Base-by-base conservation (phyloP, 768 basidiomycete species). In the Tylopilus sp. region DNA sequence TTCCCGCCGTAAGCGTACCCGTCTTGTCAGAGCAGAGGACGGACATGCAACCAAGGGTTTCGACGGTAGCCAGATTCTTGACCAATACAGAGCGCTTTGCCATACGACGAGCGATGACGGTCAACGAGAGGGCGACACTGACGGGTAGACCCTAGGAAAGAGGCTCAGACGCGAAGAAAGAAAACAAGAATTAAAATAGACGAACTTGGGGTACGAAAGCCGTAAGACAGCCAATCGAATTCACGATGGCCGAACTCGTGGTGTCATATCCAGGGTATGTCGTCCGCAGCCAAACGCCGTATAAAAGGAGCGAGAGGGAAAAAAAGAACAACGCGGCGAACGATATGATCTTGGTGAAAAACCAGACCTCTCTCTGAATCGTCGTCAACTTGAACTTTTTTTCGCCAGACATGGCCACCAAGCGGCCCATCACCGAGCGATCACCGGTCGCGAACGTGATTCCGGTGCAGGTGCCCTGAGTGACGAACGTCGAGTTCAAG, bases 11-110 rank as follows among this genome's bases (percentile, higher is more conserved):
- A 25, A 82, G 68, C 1, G 76, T 79, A 24, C 77, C 77, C 3
- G 77, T 76, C 60, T 82, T 82, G 68, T 82, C 81, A 9, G 77
- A 77, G 61, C 78, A 79, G 16, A 82, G 54, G 38, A 79, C 74
- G 8, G 76, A 74, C 65, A 82, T 78, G 26, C 72, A 69, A 4
- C 81, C 81, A 29, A 82, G 70, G 1, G 78, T 78, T 58, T 81
- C 80, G 46, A 82, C 76, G 3, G 76, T 80, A 34, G 76, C 74
- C 46, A 82, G 63, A 25, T 74, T 76, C 57, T 80, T 80, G 52
- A 79, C 78, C 37, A 78, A 63, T 10, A 78, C 73, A 21, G 73
- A 75, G 24, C 77, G 68, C 43, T 71, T 68, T 12, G 78, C 77
- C 63, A 83, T 77, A 46, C 78, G 78, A 19, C 73, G 72, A 28